phyloP scores from a whole-genome alignment of 129 eudicot genomes.

The Tagetes patula region DNA sequence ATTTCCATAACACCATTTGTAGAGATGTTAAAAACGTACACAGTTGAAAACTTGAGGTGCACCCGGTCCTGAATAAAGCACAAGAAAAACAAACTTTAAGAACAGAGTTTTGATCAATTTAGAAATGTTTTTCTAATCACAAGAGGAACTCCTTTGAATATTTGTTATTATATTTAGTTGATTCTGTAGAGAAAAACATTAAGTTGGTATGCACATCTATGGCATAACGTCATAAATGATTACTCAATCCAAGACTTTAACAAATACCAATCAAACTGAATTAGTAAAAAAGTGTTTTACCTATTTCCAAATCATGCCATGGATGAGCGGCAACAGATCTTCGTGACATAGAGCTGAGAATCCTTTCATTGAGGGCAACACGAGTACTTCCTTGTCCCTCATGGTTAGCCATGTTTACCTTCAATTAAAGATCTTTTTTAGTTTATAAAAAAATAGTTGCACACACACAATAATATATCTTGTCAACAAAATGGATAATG shows the following conservation, averaged over 20 bases:
- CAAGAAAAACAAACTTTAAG: slow-evolving; percentile 6
- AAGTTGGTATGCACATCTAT: slow-evolving; percentile 4
- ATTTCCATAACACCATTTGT: neutral
- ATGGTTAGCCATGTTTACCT: slow-evolving; percentile 70
- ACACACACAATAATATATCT: slow-evolving; percentile 6
- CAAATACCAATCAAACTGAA: neutral
- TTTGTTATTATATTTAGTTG: neutral
- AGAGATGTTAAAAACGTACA: slow-evolving; percentile 48
- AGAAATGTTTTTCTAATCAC: slow-evolving; percentile 18
- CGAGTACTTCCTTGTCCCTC: slow-evolving; percentile 44
- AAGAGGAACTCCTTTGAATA: neutral
- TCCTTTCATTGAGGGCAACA: slow-evolving; percentile 80
- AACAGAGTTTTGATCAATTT: neutral
- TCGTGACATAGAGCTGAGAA: slow-evolving; percentile 78
- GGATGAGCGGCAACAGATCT: slow-evolving; percentile 98
- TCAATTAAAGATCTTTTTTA: slow-evolving; percentile 10
- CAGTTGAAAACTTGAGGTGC: slow-evolving; percentile 86
- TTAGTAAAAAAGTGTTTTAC: slow-evolving; percentile 30
- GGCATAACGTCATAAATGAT: neutral
- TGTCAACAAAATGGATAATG: neutral
- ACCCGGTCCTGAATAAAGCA: slow-evolving; percentile 73
- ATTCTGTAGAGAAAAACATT: neutral
- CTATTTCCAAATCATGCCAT: slow-evolving; percentile 95
- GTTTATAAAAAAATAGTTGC: neutral
- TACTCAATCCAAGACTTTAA: neutral